A percentile compares a stretch with the other conserved stretches of the same genome.
Evolutionary conservation across 768 basidiomycete species (phyloP).

Genomic region (Albatrellus ellisii): DNA sequence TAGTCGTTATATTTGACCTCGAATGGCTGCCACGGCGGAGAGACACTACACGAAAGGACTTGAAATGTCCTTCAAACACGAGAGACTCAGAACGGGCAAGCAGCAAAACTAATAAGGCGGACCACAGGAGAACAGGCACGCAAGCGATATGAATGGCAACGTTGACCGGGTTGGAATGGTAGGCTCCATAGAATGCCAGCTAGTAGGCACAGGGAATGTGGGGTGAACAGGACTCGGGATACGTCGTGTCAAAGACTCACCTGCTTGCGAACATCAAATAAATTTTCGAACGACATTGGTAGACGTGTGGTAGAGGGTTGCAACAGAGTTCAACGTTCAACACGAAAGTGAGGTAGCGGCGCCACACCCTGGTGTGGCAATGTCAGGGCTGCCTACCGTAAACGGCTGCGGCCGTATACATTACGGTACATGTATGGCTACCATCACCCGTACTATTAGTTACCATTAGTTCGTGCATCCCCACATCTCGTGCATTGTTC

Average conservation of each 20-base stretch:
- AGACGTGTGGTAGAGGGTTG: background rate
- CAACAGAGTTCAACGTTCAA: no score
- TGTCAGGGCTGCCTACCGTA: no score
- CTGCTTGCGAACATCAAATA: constrained; percentile 64
- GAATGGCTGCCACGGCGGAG: constrained; percentile 32
- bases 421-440: no score
- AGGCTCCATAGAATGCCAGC: constrained; percentile 90
- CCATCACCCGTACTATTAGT: no score
- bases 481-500: no score
- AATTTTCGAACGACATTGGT: constrained; percentile 20
- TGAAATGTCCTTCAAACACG: constrained; percentile 42
- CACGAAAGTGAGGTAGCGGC: no score
- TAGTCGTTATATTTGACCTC: constrained; percentile 44
- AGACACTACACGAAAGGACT: constrained; percentile 33
- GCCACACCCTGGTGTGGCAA: no score
- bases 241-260: constrained; percentile 22
- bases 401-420: no score
- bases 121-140: constrained; percentile 81
- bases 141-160: constrained; percentile 76
- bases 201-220: constrained; percentile 19
- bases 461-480: no score
- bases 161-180: constrained; percentile 77
- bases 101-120: constrained; percentile 8
- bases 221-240: background rate
- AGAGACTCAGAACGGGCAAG: background rate